phyloP scores from a whole-genome alignment of 163 green algal species.

The Scenedesmus sp. region DNA sequence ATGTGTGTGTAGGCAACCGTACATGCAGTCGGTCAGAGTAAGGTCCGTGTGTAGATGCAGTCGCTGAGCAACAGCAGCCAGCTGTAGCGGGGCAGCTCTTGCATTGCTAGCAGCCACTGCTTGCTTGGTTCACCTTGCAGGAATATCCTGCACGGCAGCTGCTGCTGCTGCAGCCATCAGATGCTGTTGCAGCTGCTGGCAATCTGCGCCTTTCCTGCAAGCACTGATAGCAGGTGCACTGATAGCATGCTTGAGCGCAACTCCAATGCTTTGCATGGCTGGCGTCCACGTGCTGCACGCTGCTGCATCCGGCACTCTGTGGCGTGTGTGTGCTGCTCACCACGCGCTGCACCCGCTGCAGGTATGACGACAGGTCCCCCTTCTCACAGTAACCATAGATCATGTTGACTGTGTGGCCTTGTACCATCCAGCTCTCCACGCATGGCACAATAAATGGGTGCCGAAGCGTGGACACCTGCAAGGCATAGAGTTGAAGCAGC shows the following conservation, averaged over 20 bases:
- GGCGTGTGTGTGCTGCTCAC: neutral
- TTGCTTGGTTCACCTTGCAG: neutral
- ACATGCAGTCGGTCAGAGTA: neutral
- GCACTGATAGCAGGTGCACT: neutral
- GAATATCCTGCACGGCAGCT: neutral
- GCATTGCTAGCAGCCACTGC: neutral
- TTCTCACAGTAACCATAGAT: conserved; percentile 72
- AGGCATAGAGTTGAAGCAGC: neutral
- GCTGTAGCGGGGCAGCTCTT: neutral
- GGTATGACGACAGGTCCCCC: conserved; percentile 65
- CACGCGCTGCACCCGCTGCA: conserved; percentile 1
- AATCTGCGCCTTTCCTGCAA: neutral
- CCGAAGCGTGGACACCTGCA: conserved; percentile 57
- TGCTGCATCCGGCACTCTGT: neutral
- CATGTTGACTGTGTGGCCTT: conserved; percentile 74
- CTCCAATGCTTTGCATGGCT: neutral
- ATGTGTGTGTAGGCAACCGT: neutral
- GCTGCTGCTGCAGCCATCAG: neutral
- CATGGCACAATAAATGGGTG: conserved; percentile 78
- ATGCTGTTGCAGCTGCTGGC: neutral
- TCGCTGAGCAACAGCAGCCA: neutral
- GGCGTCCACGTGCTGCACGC: neutral
- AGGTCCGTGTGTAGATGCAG: too few species aligned
- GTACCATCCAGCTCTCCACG: conserved; percentile 70
- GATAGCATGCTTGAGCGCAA: neutral